A percentile compares a stretch with the other conserved stretches of the same genome.
These are phyloP conservation scores for Mortierella antarctica DNA, from an alignment of 192 early-diverging fungal genomes.

Conservation along the genomic window DNA sequence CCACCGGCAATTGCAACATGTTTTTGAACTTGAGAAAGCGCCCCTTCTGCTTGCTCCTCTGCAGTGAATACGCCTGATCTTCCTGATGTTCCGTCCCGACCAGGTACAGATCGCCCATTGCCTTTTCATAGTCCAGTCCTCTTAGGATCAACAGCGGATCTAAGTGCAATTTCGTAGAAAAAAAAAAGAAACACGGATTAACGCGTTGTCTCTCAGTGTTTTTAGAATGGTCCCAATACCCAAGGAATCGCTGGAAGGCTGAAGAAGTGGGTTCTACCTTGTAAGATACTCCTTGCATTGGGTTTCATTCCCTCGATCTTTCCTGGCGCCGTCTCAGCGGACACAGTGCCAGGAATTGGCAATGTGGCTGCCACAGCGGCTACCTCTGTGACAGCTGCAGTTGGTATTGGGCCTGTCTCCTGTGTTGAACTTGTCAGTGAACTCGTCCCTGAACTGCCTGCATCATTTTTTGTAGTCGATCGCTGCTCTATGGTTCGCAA, in stretches of 20 bases:
- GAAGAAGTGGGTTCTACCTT: conserved; percentile 12
- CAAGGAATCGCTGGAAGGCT: too few species aligned
- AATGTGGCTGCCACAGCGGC: not conserved
- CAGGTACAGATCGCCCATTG: conserved; percentile 40
- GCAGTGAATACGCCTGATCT: conserved; percentile 40
- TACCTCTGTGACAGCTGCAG: not conserved
- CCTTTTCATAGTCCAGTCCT: conserved; percentile 42
- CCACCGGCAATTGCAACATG: conserved; percentile 63
- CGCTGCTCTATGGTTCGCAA: not conserved
- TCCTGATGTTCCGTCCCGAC: conserved; percentile 22
- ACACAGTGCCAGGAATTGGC: too few species aligned
- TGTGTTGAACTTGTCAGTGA: not conserved
- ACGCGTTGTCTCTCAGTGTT: not conserved
- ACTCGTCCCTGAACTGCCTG: not conserved
- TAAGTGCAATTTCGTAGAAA: not conserved
- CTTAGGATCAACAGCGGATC: conserved; percentile 37
- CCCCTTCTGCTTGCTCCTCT: conserved; percentile 49
- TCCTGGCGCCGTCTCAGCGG: not conserved
- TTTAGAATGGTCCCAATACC: too few species aligned
- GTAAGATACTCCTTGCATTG: conserved; percentile 37
- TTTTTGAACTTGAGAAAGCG: conserved; percentile 62
- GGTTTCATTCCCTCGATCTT: conserved; percentile 44
- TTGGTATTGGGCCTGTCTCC: not conserved
- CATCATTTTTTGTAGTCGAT: not conserved
- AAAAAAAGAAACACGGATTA: not conserved